A percentile compares a stretch with the other conserved stretches of the same genome.
Conservation (phyloP, 164 flowering plant species). For the Tinospora cordifolia region DNA sequence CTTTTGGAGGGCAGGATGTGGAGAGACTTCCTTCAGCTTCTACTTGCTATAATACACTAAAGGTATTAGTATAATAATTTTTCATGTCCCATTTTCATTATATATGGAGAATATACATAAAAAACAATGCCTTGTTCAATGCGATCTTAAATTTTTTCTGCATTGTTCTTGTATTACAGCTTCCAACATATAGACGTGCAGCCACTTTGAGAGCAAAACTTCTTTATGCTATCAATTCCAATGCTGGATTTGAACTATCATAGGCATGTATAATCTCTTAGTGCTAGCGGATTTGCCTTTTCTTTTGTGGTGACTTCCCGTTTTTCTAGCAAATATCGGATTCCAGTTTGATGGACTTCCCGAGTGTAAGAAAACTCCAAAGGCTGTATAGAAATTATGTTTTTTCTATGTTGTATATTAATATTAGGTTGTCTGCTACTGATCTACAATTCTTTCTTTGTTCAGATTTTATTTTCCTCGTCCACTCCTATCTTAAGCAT, state of each 20-base stretch:
- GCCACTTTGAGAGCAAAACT: conserved; percentile 81
- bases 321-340: background rate
- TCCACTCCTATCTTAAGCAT: background rate
- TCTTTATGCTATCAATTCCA: conserved; percentile 87
- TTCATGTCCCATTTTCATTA: background rate
- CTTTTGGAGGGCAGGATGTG: conserved; percentile 90
- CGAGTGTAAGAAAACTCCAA: background rate
- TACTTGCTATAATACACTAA: conserved; percentile 95
- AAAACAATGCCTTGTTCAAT: background rate
- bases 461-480: background rate
- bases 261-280: conserved; percentile 20
- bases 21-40: conserved; percentile 98
- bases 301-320: background rate
- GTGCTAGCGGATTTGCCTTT: background rate
- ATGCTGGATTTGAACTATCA: conserved; percentile 97
- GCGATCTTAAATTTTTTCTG: background rate
- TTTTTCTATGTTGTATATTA: background rate
- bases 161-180: conserved; percentile 34
- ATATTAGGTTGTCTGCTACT: background rate
- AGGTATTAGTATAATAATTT: conserved; percentile 37
- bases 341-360: background rate
- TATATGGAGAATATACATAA: background rate
- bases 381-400: background rate
- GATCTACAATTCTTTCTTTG: background rate
- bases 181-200: conserved; percentile 83